Conservation (phyloP, 2,329 filamentous ascomycete genomes). For the Zalaria sp. region DNA sequence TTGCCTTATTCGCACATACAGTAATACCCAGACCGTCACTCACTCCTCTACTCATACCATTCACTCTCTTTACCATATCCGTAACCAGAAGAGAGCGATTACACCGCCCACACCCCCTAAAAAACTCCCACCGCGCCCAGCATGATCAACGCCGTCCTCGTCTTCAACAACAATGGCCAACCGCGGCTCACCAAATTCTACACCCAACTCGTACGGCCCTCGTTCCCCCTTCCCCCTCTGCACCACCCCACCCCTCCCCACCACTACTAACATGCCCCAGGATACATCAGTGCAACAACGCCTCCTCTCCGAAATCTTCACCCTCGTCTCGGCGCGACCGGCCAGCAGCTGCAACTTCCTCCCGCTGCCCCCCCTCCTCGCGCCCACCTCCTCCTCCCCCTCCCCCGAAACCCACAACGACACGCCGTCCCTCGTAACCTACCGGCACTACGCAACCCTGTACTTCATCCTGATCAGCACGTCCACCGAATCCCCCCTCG, state of each 20-base stretch:
- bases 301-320: constrained; percentile 93
- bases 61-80: too few relatives aligned
- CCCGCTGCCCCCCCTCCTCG: constrained; percentile 35
- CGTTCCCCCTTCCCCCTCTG: neutral
- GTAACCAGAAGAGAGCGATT: too few relatives aligned
- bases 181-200: constrained; percentile 94
- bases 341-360: constrained; percentile 95
- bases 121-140: too few relatives aligned
- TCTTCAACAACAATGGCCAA: constrained; percentile 97
- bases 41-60: too few relatives aligned
- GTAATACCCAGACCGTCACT: too few relatives aligned
- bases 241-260: neutral
- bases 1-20: too few relatives aligned
- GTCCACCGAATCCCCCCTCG: constrained; percentile 87
- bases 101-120: too few relatives aligned
- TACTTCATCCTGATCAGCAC: constrained; percentile 98
- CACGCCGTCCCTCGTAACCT: constrained; percentile 87
- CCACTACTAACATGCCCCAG: constrained; percentile 30
- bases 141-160: constrained; percentile 98
- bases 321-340: constrained; percentile 81
- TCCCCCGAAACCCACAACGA: constrained; percentile 59
- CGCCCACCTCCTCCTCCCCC: constrained; percentile 7
- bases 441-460: constrained; percentile 94
- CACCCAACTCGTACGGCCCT: constrained; percentile 60
- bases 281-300: constrained; percentile 96